A percentile compares a stretch with the other conserved stretches of the same genome.
These are phyloP conservation scores for Agaricales sp. DNA, from an alignment of 1,284 basidiomycete genomes.

Conservation along the genomic window DNA sequence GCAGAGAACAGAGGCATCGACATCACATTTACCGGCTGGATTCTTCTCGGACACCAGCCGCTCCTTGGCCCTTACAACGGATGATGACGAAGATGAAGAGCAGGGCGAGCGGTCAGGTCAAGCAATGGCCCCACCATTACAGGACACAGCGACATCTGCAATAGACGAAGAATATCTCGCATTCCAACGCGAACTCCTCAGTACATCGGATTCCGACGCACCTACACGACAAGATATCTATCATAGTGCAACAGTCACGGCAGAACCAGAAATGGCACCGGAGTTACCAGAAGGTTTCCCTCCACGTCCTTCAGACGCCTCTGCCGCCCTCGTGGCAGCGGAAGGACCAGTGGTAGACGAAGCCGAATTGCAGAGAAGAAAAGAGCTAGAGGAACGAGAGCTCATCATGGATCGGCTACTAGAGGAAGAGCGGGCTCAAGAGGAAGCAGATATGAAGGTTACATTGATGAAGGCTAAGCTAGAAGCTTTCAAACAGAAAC, in stretches of 20 bases:
- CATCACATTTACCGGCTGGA: slow-evolving; percentile 43
- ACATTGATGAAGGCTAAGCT: slow-evolving; percentile 50
- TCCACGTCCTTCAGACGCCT: slow-evolving; percentile 12
- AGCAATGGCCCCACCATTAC: slow-evolving; percentile 5
- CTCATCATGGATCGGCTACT: slow-evolving; percentile 73
- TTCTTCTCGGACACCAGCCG: slow-evolving; percentile 74
- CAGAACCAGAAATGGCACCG: slow-evolving; percentile 48
- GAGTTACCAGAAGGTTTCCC: slow-evolving; percentile 48
- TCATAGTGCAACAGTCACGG: slow-evolving; percentile 58
- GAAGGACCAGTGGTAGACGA: slow-evolving; percentile 28
- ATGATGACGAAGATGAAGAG: slow-evolving; percentile 22
- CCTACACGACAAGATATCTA: slow-evolving; percentile 37
- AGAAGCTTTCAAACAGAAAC: slow-evolving; percentile 47
- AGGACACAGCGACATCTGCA: slow-evolving; percentile 16
- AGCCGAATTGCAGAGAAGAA: slow-evolving; percentile 33
- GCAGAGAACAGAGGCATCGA: slow-evolving; percentile 18
- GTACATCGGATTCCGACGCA: slow-evolving; percentile 23
- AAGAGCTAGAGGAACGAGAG: slow-evolving; percentile 64
- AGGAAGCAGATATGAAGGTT: slow-evolving; percentile 74
- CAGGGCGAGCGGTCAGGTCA: slow-evolving; percentile 5
- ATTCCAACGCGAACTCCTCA: slow-evolving; percentile 55
- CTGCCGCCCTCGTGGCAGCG: slow-evolving; percentile 14
- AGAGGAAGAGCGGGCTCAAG: slow-evolving; percentile 74
- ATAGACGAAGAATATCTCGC: slow-evolving; percentile 59
- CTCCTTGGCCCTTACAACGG: slow-evolving; percentile 33